phyloP scores from a whole-genome alignment of 192 early-diverging fungal genomes.

The Coemansia sp. region DNA sequence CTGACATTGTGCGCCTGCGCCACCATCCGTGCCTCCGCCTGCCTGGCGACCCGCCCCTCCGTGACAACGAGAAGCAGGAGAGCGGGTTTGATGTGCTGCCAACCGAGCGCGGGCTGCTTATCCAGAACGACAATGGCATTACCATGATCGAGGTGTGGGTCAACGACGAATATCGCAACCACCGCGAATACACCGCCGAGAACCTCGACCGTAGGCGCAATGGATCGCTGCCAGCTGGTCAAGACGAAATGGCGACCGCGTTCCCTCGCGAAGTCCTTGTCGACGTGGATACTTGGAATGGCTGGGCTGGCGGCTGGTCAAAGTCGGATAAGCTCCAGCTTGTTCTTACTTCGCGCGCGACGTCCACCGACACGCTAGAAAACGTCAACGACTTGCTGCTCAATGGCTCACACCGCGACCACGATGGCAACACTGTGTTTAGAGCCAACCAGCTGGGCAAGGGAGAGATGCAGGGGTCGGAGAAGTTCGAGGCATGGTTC shows the following conservation, averaged over 20 bases:
- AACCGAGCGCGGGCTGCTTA: slow-evolving; percentile 34
- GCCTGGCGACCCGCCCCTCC: slow-evolving; percentile 51
- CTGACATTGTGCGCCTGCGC: slow-evolving; percentile 62
- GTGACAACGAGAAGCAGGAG: slow-evolving; percentile 21
- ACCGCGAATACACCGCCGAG: slow-evolving; percentile 60
- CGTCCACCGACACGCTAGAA: slow-evolving; percentile 20
- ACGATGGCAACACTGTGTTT: slow-evolving; percentile 28
- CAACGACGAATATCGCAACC: slow-evolving; percentile 46
- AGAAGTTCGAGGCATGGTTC: slow-evolving; percentile 32
- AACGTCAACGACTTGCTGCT: slow-evolving; percentile 13
- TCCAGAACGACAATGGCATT: slow-evolving; percentile 55
- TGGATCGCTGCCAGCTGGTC: slow-evolving; percentile 22
- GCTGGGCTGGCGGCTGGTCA: slow-evolving; percentile 36
- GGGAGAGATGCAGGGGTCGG: slow-evolving; percentile 43
- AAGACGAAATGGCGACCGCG: slow-evolving; percentile 25
- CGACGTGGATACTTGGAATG: slow-evolving; percentile 8
- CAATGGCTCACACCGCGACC: slow-evolving; percentile 6
- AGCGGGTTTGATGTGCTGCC: slow-evolving; percentile 29
- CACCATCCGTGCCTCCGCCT: slow-evolving; percentile 63
- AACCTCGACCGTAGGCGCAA: slow-evolving; percentile 29
- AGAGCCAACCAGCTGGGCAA: slow-evolving; percentile 36
- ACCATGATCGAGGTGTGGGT: slow-evolving; percentile 64
- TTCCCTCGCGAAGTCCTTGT: slow-evolving; percentile 27
- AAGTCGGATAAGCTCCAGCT: slow-evolving; percentile 33
- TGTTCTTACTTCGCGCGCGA: slow-evolving; percentile 38